Percentiles rank a stretch among this genome's conserved stretches.
These are phyloP conservation scores for Liriodendron chinense DNA, from an alignment of 164 flowering plant genomes.

Conservation along the genomic window DNA sequence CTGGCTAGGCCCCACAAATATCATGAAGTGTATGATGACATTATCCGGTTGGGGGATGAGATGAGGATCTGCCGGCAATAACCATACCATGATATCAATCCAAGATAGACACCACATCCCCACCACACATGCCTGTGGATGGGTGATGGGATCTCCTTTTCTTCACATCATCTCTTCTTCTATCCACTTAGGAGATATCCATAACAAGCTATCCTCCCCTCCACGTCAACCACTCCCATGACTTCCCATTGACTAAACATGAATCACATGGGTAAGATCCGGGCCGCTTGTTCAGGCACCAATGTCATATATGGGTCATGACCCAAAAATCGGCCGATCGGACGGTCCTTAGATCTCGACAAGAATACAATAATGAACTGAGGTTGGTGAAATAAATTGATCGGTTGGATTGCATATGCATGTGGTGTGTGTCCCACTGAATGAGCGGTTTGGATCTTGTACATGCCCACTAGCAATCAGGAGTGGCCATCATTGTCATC, in stretches of 20 bases:
- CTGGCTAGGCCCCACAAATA: conserved; percentile 45
- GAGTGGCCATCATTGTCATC: no score
- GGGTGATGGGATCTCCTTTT: conserved; percentile 6
- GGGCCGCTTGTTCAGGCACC: neutral
- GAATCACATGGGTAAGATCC: no score
- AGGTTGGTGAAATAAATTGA: no score
- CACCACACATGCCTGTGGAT: conserved; percentile 37
- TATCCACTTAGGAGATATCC: neutral
- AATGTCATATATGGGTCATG: neutral
- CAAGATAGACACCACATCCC: conserved; percentile 37
- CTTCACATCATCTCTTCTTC: neutral
- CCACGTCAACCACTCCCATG: neutral
- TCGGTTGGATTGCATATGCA: no score
- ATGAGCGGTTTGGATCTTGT: no score
- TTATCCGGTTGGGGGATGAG: conserved; percentile 45
- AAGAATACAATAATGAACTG: no score
- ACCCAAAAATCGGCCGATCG: neutral
- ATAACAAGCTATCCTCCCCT: neutral
- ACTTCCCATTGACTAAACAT: no score
- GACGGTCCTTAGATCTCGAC: neutral
- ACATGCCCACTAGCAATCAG: no score
- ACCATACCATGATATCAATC: conserved; percentile 39
- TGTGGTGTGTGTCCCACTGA: no score
- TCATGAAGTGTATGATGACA: conserved; percentile 34
- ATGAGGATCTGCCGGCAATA: conserved; percentile 38